These are phyloP conservation scores for Oryza meridionalis DNA, from an alignment of 176 grass and related monocot species.

Conservation along the genomic window DNA sequence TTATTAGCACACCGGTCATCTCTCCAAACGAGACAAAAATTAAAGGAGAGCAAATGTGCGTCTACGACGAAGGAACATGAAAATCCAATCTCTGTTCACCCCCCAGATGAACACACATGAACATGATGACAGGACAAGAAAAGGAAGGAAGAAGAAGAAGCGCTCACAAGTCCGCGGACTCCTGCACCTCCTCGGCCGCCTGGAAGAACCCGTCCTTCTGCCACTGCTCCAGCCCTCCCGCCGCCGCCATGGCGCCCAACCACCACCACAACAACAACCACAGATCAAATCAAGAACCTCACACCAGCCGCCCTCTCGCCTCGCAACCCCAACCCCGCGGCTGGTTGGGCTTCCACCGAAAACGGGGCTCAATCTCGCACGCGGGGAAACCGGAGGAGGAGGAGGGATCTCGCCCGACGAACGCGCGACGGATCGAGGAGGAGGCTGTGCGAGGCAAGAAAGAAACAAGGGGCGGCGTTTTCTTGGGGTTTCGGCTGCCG, in stretches of 20 bases:
- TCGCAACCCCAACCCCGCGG: too few species aligned
- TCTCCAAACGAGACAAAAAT: too few species aligned
- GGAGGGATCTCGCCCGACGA: constrained; percentile 32
- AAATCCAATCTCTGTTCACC: constrained; percentile 2
- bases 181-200: constrained; percentile 88
- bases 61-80: neutral
- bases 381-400: neutral
- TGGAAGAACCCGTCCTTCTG: constrained; percentile 85
- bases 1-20: constrained; percentile 2
- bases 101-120: neutral
- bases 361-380: neutral
- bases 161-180: constrained; percentile 79
- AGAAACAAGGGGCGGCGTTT: neutral
- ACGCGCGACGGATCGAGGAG: neutral
- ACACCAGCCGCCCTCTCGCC: too few species aligned
- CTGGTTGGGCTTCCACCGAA: too few species aligned
- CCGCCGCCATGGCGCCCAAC: constrained; percentile 48
- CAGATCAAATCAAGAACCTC: constrained; percentile 36
- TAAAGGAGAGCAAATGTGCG: too few species aligned
- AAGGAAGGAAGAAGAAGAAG: constrained; percentile 9
- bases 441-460: constrained; percentile 36
- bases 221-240: constrained; percentile 79
- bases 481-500: neutral
- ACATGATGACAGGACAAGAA: neutral
- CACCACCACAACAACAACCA: neutral